Conservation (phyloP, 1,139 yeast species). For the Debaryomyces udenii region DNA sequence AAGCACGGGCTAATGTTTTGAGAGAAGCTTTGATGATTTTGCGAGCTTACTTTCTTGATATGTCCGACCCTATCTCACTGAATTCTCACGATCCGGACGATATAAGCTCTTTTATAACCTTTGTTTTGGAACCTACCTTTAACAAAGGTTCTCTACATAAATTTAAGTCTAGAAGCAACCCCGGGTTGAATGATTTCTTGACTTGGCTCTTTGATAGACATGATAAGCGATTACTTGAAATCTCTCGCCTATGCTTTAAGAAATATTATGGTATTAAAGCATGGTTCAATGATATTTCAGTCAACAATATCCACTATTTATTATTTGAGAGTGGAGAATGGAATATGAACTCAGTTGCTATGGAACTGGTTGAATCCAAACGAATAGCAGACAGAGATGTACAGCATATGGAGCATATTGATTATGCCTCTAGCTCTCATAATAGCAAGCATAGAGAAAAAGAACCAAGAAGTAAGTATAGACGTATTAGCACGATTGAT, state of each 20-base stretch:
- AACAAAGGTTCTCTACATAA: background rate
- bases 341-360: too few relatives aligned
- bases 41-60: slow-evolving; percentile 13
- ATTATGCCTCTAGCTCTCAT: too few relatives aligned
- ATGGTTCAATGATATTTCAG: slow-evolving; percentile 6
- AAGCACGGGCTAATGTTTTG: background rate
- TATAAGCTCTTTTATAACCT: slow-evolving; percentile 2
- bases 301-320: slow-evolving; percentile 8
- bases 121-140: background rate
- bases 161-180: background rate
- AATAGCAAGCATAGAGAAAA: too few relatives aligned
- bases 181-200: slow-evolving; percentile 21
- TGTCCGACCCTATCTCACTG: background rate
- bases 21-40: slow-evolving; percentile 12
- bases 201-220: slow-evolving; percentile 23
- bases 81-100: slow-evolving; percentile 1
- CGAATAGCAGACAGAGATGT: too few relatives aligned
- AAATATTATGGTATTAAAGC: slow-evolving; percentile 16
- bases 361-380: too few relatives aligned
- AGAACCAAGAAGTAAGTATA: too few relatives aligned
- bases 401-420: too few relatives aligned
- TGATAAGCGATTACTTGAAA: background rate
- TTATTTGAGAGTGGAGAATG: slow-evolving; percentile 9
- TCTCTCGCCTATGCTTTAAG: slow-evolving; percentile 9
- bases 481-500: too few relatives aligned